Base-by-base conservation (phyloP, 371 early-diverging fungal species). In the Mortierella sp. region DNA sequence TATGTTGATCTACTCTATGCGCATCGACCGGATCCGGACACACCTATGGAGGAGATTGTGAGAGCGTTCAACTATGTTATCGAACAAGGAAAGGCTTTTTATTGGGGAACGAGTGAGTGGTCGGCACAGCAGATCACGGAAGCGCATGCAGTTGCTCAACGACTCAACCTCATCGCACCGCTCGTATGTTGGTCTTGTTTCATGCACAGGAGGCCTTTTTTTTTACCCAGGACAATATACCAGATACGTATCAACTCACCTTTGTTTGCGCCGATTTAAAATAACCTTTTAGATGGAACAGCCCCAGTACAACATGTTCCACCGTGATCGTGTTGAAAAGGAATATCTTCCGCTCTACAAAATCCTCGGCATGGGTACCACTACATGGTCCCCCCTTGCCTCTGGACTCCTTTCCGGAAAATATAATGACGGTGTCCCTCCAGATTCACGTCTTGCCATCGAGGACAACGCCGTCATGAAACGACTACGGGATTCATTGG, bases 41-140 rank as follows among this genome's bases (percentile, higher is more conserved):
- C 84, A 17, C 90, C 90, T 3, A 92, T 92, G 91, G 91, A 92
- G 59, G 95, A 94, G 68, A 86, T 86, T 47, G 94, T 94, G 3
- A 84, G 95, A 30, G 95, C 93, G 4, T 94, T 94, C 72, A 93
- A 92, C 70, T 84, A 84, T 82, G 85, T 92, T 42, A 93, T 94
- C 56, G 89, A 93, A 47, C 86, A 87, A 56, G 94, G 93, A 12
- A 85, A 86, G 85, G 90, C 92, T 2, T 84, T 93, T 47, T 93
- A 93, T 79, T 93, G 93, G 93, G 92, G 92, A 5, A 92, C 93
- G 3, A 87, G 87, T 46, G 95, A 94, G 82, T 94, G 95, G 95
- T 85, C 87, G 12, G 87, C 90, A 1, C 86, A 89, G 75, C 85
- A 92, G 65, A 85, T 94, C 54, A 80, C 83, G 23, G 93, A 94